Percentiles rank a stretch among this genome's conserved stretches.
phyloP scores from a whole-genome alignment of 441 rosid genomes.

The Omphalea diandra region DNA sequence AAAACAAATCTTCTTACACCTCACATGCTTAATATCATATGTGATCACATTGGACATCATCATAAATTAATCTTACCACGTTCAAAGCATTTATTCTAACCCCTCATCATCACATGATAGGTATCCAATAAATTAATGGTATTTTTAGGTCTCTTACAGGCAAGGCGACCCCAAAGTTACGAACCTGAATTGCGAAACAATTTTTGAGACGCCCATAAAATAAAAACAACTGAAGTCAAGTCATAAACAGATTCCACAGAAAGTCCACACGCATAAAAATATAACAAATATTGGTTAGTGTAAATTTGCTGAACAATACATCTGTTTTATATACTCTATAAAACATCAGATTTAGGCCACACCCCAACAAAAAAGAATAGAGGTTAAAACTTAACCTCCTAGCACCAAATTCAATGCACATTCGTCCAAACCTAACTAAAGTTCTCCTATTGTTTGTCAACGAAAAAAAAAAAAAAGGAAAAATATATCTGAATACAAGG shows the following conservation, averaged over 20 bases:
- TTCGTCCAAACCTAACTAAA: conserved; percentile 35
- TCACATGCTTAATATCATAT: too few species aligned
- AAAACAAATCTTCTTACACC: too few species aligned
- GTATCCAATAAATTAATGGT: too few species aligned
- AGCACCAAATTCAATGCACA: conserved; percentile 19
- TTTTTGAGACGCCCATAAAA: too few species aligned
- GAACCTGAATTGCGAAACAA: too few species aligned
- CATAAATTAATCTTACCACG: too few species aligned
- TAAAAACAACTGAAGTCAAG: not conserved
- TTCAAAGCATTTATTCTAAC: too few species aligned
- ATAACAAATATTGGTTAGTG: conserved; percentile 8
- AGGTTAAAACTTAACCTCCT: conserved; percentile 9
- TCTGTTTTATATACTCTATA: conserved; percentile 4
- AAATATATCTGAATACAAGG: conserved; percentile 20
- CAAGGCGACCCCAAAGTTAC: too few species aligned
- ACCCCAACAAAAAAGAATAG: conserved; percentile 20
- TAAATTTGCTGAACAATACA: conserved; percentile 11
- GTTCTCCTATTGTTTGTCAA: conserved; percentile 27
- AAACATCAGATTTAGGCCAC: conserved; percentile 20
- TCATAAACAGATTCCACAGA: not conserved
- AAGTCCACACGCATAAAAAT: not conserved
- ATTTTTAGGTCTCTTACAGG: too few species aligned
- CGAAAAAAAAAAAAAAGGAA: conserved; percentile 1
- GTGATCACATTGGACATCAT: too few species aligned
- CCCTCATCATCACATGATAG: too few species aligned